A percentile compares a stretch with the other conserved stretches of the same genome.
phyloP scores from a whole-genome alignment of 2,329 filamentous ascomycete species.

The Sclerotinia glacialis region DNA sequence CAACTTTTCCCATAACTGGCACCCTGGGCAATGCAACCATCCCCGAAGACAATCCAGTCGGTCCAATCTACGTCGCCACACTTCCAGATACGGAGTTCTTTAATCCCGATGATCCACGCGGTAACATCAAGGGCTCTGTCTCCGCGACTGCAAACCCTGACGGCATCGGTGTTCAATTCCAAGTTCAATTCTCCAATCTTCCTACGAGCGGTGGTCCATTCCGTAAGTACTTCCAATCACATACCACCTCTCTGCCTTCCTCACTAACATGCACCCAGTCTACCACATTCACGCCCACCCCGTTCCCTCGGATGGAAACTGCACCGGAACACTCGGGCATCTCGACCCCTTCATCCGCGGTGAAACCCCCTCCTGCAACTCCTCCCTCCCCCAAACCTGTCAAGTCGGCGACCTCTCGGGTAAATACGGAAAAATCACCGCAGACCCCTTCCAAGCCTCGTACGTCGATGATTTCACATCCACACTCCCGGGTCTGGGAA shows the following conservation, averaged over 20 bases:
- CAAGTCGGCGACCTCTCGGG: constrained; percentile 75
- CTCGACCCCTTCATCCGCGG: constrained; percentile 68
- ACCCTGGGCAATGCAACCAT: constrained; percentile 49
- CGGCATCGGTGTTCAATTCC: constrained; percentile 55
- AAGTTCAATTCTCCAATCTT: constrained; percentile 56
- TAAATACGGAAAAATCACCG: constrained; percentile 63
- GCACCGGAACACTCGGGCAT: constrained; percentile 64
- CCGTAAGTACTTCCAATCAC: constrained; percentile 46
- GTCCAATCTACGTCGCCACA: constrained; percentile 52
- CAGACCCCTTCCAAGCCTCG: constrained; percentile 48
- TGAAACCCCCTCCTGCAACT: constrained; percentile 56
- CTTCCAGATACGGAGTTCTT: constrained; percentile 50
- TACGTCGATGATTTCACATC: constrained; percentile 60
- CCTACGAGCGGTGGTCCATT: constrained; percentile 58
- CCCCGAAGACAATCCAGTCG: constrained; percentile 55
- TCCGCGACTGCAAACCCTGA: constrained; percentile 46
- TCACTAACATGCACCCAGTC: constrained; percentile 43
- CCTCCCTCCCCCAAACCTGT: constrained; percentile 57
- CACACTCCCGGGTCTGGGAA: constrained; percentile 48
- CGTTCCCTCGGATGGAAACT: constrained; percentile 67
- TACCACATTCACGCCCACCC: constrained; percentile 71
- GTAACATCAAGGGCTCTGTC: constrained; percentile 56
- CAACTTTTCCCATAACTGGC: constrained; percentile 33
- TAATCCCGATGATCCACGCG: constrained; percentile 46
- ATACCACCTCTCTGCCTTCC: too few relatives aligned